A percentile compares a stretch with the other conserved stretches of the same genome.
Conservation (phyloP, 345 rosid genomes). For the Euphorbia lathyris region DNA sequence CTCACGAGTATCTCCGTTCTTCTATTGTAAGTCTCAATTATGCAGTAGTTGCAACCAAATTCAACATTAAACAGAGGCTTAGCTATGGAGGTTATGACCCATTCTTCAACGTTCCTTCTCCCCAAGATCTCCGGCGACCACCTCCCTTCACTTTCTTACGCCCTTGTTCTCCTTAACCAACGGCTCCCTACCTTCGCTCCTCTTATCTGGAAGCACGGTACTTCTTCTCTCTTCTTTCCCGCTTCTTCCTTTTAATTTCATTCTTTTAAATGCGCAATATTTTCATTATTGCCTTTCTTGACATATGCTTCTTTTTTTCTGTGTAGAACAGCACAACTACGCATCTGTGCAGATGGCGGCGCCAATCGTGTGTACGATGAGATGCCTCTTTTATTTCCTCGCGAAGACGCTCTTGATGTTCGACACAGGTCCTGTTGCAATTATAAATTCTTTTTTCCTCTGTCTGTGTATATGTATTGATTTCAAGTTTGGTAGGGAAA, state of each 20-base stretch:
- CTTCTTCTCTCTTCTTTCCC: not conserved
- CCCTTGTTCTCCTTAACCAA: constrained; percentile 75
- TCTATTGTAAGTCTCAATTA: too few species aligned
- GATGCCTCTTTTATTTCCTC: constrained; percentile 66
- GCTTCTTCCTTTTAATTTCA: not conserved
- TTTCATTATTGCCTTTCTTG: not conserved
- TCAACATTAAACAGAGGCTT: not conserved
- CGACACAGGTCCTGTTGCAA: constrained; percentile 48
- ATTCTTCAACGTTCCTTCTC: constrained; percentile 74
- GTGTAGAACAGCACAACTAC: constrained; percentile 70
- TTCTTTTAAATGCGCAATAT: not conserved
- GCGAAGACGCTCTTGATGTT: constrained; percentile 48
- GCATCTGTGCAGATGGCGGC: constrained; percentile 96
- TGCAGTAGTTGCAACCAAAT: too few species aligned
- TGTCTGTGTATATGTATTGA: not conserved
- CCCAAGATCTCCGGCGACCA: constrained; percentile 36
- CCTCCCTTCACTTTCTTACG: constrained; percentile 38
- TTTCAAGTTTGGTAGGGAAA: not conserved
- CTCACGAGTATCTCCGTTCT: too few species aligned
- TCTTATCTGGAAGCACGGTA: constrained; percentile 85
- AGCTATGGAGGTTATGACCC: constrained; percentile 60
- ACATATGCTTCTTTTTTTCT: constrained; percentile 10
- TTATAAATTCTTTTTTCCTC: not conserved
- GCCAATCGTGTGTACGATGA: constrained; percentile 94
- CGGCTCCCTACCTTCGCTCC: constrained; percentile 70